Conservation (phyloP, 257 asterid genomes). For the Solanum sitiens region DNA sequence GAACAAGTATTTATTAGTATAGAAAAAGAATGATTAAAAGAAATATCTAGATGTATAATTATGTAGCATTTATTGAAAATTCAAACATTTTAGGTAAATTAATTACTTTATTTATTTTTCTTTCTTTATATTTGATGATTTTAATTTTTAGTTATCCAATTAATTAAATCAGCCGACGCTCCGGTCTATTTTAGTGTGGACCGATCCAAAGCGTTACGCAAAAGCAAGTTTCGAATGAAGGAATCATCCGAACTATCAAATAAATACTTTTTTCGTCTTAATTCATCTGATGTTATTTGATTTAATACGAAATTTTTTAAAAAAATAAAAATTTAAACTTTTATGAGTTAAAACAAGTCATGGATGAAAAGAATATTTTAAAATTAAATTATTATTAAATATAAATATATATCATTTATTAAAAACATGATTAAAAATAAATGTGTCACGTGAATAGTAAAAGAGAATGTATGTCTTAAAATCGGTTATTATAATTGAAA, state of each 20-base stretch:
- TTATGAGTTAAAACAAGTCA: accelerated
- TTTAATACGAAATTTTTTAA: accelerated
- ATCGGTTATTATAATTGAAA: neutral
- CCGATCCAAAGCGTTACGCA: neutral
- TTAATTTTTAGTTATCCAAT: neutral
- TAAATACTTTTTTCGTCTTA: too few species aligned
- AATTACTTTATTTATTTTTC: neutral
- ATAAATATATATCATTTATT: too few species aligned
- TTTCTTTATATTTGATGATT: neutral
- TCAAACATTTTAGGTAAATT: neutral
- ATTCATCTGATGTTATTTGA: accelerated
- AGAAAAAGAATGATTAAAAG: neutral
- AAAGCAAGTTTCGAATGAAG: neutral
- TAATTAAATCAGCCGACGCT: neutral
- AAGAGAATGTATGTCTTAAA: neutral
- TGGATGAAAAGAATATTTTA: too few species aligned
- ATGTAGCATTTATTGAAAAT: neutral
- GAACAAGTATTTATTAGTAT: neutral
- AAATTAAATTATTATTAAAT: too few species aligned
- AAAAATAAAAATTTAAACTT: too few species aligned
- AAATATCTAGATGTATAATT: neutral
- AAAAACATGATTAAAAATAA: too few species aligned
- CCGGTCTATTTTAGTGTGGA: neutral
- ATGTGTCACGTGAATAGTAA: too few species aligned
- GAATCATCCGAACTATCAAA: neutral